Evolutionary conservation across 1,139 yeast species (phyloP), one percentile per base, ranked within the genome.

Genomic region (Saccharomyces hybrid): DNA sequence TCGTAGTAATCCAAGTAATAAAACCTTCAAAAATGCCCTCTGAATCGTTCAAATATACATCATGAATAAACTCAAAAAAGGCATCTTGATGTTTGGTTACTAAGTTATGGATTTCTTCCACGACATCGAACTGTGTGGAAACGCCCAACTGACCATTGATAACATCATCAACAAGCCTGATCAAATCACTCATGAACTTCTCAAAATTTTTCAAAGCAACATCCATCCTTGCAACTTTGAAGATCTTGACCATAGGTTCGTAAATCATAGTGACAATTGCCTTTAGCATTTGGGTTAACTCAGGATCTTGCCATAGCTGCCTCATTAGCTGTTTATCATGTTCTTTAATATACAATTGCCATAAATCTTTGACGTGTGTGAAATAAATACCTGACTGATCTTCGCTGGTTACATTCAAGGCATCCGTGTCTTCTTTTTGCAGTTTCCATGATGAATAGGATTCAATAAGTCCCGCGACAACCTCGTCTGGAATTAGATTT

Each of bases 231-330:
- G 96, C 89, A 52, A 82, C 80, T 57, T 85, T 83, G 72, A 91
- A 87, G 1, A 91, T 77, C 47, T 78, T 78, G 59, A 90, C 87
- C 66, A 91, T 73, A 1, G 97, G 97, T 59, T 88, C 89, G 68
- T 90, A 90, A 62, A 91, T 86, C 54, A 89, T 78, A 0, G 90
- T 80, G 47, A 91, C 77, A 44, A 88, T 75, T 54, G 87, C 88
- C 60, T 86, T 86, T 55, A 90, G 74, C 47, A 91, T 75, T 49
- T 76, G 77, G 26, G 90, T 82, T 47, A 95, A 73, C 62, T 86
- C 88, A 0, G 93, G 90, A 63, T 90, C 96, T 53, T 83, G 83
- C 95, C 97, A 88, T 49, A 91, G 71, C 64, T 84, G 83, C 61
- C 84, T 84, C 75, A 90, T 71, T 49, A 85, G 73, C 54, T 83